These are phyloP conservation scores for Phoenix roebelenii DNA, from an alignment of 176 grass and related monocot genomes.

Conservation along the genomic window DNA sequence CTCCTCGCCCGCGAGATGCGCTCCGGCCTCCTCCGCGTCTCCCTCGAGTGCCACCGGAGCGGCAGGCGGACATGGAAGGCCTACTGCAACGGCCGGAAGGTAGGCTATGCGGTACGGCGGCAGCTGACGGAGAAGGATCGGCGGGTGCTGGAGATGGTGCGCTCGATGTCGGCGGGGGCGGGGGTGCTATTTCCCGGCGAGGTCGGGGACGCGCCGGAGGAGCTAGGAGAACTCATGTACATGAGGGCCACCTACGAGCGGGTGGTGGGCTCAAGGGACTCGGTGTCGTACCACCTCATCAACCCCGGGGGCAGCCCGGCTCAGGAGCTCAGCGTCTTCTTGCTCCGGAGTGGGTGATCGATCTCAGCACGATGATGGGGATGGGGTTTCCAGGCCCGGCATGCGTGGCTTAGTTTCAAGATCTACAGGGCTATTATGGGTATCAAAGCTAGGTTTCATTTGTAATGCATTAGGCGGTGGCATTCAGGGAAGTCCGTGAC, in stretches of 20 bases:
- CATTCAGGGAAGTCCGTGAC: too few species aligned
- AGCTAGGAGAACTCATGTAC: constrained; percentile 28
- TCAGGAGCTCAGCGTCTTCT: constrained; percentile 50
- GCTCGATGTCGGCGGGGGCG: constrained; percentile 27
- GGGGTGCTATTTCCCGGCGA: constrained; percentile 17
- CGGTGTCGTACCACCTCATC: constrained; percentile 51
- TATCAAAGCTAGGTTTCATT: too few species aligned
- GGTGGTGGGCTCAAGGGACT: constrained; percentile 38
- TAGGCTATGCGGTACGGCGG: constrained; percentile 28
- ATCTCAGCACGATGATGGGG: too few species aligned
- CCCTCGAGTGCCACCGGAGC: constrained; percentile 43
- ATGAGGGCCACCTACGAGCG: constrained; percentile 51
- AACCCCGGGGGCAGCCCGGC: constrained; percentile 29
- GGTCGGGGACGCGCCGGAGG: not conserved
- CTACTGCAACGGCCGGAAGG: constrained; percentile 39
- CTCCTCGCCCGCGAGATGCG: constrained; percentile 37
- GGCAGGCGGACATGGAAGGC: constrained; percentile 31
- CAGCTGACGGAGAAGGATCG: constrained; percentile 26
- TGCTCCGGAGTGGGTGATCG: constrained; percentile 25
- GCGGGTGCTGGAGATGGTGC: constrained; percentile 35
- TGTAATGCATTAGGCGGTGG: too few species aligned
- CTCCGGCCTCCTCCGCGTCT: constrained; percentile 37
- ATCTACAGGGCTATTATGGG: too few species aligned
- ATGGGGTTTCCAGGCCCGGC: too few species aligned
- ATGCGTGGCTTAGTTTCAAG: too few species aligned